Evolutionary conservation across 2,329 filamentous ascomycete genomes (phyloP), one percentile per base, ranked within the genome.

Genomic region (Thermomyces lanuginosus): DNA sequence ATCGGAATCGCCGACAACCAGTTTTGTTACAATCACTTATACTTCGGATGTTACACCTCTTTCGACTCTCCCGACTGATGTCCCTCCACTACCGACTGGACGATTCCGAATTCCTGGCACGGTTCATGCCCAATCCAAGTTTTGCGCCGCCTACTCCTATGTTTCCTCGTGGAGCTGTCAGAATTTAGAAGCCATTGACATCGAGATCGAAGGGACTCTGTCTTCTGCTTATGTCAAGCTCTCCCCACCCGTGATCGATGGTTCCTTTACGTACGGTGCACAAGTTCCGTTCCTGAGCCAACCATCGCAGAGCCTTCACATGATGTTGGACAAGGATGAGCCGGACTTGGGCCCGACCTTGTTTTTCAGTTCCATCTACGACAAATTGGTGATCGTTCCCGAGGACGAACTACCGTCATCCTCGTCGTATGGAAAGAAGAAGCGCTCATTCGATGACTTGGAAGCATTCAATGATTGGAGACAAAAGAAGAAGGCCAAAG

Each of bases 341-440:
- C 53, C 59, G 19, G 49, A 50, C 8, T 57, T 63, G 34, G 74
- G 73, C 2, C 69, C 72, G 8, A 72, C 72, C 4, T 67, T 64
- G 41, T 73, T 73, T 38, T 77, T 77, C 42, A 62, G 66, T 35
- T 50, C 66, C 13, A 45, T 55, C 8, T 76, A 76, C 40, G 64
- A 76, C 44, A 79, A 78, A 43, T 40, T 76, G 19, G 69, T 76
- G 4, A 60, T 77, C 21, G 44, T 59, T 6, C 50, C 49, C 6
- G 49, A 55, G 15, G 39, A 48, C n/a, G 42, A 45, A 26, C 12
- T 24, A n/a, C n/a, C n/a, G n/a, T n/a, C n/a, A n/a, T n/a, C n/a
- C n/a, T n/a, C n/a, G n/a, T n/a, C n/a, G n/a, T n/a, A n/a, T 5
- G 30, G 39, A 17, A 14, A 10, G 7, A 43, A 43, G 6, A 49